Percentiles rank a stretch among this genome's conserved stretches.
Conservation (phyloP, 108 stramenopile species). For the Cyclotella distinguenda region DNA sequence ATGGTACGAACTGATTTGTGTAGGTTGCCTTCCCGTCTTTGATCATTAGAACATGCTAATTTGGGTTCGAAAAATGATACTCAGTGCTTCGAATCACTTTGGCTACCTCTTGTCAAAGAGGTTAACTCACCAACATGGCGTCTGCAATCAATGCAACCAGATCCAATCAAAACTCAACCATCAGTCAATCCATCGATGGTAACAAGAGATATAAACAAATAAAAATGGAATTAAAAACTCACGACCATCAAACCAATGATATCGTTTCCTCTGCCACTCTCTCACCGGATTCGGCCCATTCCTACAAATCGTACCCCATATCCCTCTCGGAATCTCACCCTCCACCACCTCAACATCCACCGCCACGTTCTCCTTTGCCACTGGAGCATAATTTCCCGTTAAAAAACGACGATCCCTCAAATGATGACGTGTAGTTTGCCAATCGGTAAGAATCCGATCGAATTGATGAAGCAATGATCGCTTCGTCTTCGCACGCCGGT, state of each 20-base stretch:
- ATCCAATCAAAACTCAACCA: background rate
- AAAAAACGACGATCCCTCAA: conserved; percentile 33
- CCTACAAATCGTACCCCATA: conserved; percentile 39
- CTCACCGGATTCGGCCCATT: conserved; percentile 51
- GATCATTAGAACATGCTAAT: conserved; percentile 41
- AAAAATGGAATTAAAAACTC: conserved; percentile 14
- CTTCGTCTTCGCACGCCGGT: background rate
- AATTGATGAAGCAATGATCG: conserved; percentile 40
- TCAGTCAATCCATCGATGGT: too few relatives aligned
- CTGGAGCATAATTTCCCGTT: conserved; percentile 49
- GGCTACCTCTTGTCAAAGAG: background rate
- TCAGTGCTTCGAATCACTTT: too few relatives aligned
- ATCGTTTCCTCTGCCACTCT: conserved; percentile 30
- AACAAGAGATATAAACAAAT: background rate
- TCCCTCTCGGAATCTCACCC: conserved; percentile 34
- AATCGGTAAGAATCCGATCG: conserved; percentile 36
- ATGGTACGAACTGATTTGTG: conserved; percentile 48
- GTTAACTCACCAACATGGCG: conserved; percentile 41
- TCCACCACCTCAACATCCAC: conserved; percentile 38
- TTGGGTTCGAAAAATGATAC: too few relatives aligned
- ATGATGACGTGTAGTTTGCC: conserved; percentile 32
- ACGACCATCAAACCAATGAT: conserved; percentile 58
- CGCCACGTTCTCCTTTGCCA: conserved; percentile 33
- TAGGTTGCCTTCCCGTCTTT: conserved; percentile 43
- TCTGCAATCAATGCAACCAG: conserved; percentile 3